Evolutionary conservation across 768 basidiomycete species (phyloP).

Genomic region (Suillus ampliporus): DNA sequence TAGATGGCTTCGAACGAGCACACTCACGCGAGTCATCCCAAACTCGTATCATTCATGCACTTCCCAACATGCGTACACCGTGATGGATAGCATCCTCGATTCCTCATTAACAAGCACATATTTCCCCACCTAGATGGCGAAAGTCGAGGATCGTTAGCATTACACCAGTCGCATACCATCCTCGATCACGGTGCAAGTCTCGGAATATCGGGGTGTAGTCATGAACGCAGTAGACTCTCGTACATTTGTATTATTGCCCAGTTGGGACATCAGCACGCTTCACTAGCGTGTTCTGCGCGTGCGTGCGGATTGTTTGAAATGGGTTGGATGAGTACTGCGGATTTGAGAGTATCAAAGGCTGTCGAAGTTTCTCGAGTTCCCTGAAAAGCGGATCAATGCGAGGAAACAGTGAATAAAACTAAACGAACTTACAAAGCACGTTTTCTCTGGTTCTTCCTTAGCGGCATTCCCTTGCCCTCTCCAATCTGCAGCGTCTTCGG

Average conservation of each 20-base stretch:
- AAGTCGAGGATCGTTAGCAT: background rate
- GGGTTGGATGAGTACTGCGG: constrained; percentile 71
- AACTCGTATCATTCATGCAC: background rate
- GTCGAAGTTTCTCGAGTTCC: constrained; percentile 67
- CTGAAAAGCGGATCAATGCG: constrained; percentile 42
- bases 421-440: constrained; percentile 61
- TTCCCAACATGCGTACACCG: background rate
- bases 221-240: background rate
- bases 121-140: background rate
- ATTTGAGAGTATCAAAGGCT: constrained; percentile 71
- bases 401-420: constrained; percentile 10
- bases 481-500: constrained; percentile 64
- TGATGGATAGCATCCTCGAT: background rate
- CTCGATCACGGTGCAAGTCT: background rate
- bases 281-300: constrained; percentile 78
- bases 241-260: constrained; percentile 1
- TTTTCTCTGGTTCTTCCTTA: constrained; percentile 70
- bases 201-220: background rate
- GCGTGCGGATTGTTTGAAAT: constrained; percentile 78
- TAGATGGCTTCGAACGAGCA: background rate
- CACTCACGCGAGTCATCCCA: background rate
- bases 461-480: constrained; percentile 61
- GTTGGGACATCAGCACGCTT: constrained; percentile 44
- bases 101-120: background rate
- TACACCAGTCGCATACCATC: background rate